Evolutionary conservation across 352 stramenopile genomes (phyloP).

Genomic region (Blastocystis sp.): DNA sequence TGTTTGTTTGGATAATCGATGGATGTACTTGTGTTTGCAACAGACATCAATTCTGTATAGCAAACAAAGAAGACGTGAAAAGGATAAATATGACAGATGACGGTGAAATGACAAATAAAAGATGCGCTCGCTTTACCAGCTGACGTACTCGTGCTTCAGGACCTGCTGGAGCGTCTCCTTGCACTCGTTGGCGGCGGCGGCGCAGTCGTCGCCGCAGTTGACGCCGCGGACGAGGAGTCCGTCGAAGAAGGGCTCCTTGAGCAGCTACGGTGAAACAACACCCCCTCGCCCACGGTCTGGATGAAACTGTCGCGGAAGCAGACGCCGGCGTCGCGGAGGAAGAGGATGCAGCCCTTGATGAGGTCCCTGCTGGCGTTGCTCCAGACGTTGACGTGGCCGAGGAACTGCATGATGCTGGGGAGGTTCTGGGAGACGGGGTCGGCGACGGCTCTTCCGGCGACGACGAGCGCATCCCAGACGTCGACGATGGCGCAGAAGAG

Average conservation of each 20-base stretch:
- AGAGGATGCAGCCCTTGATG: not conserved
- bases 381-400: not conserved
- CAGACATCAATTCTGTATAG: not conserved
- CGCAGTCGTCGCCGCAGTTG: not conserved
- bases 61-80: not conserved
- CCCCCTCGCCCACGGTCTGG: not conserved
- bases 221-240: not conserved
- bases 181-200: not conserved
- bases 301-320: too few species aligned
- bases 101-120: not conserved
- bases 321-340: not conserved
- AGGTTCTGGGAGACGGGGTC: not conserved
- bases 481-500: slow-evolving; percentile 37
- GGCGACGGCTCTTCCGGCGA: not conserved
- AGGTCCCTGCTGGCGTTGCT: not conserved
- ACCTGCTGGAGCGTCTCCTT: not conserved
- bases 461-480: not conserved
- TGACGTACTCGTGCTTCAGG: not conserved
- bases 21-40: not conserved
- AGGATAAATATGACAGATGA: not conserved
- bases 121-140: not conserved
- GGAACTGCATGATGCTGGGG: not conserved
- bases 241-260: not conserved
- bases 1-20: not conserved
- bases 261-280: not conserved